A percentile compares a stretch with the other conserved stretches of the same genome.
phyloP scores from a whole-genome alignment of 2,329 filamentous ascomycete species.

The Malbranchea zuffiana region DNA sequence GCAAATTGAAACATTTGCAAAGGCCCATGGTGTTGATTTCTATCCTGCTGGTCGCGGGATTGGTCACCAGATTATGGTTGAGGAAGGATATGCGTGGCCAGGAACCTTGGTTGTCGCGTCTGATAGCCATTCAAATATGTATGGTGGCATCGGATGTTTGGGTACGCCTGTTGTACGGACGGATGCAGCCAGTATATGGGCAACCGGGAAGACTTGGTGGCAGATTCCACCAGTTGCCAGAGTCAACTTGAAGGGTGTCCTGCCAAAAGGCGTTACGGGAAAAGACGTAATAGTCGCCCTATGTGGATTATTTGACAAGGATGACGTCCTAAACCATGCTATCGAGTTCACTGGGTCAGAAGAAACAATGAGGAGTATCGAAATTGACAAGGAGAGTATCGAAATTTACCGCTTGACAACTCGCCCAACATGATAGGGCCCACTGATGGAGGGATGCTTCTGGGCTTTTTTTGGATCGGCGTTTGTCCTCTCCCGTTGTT shows the following conservation, averaged over 20 bases:
- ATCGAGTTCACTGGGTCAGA: slow-evolving; percentile 79
- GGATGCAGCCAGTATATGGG: slow-evolving; percentile 78
- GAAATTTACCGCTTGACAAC: too few relatives aligned
- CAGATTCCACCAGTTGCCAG: slow-evolving; percentile 75
- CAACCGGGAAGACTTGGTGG: slow-evolving; percentile 75
- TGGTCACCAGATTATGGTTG: slow-evolving; percentile 67
- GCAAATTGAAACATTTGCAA: slow-evolving; percentile 72
- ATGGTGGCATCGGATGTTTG: slow-evolving; percentile 65
- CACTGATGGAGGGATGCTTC: too few relatives aligned
- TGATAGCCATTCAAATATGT: slow-evolving; percentile 63
- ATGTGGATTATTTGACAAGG: slow-evolving; percentile 73
- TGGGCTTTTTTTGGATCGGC: too few relatives aligned
- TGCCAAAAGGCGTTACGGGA: slow-evolving; percentile 72
- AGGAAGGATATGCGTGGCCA: slow-evolving; percentile 76
- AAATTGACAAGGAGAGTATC: slow-evolving; percentile 61
- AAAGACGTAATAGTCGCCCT: slow-evolving; percentile 92
- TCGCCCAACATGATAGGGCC: too few relatives aligned
- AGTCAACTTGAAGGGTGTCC: slow-evolving; percentile 62
- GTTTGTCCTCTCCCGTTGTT: too few relatives aligned
- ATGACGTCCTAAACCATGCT: slow-evolving; percentile 81
- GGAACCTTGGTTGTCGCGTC: slow-evolving; percentile 71
- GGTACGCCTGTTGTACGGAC: slow-evolving; percentile 78
- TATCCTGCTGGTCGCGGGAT: slow-evolving; percentile 71
- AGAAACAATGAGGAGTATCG: slow-evolving; percentile 60
- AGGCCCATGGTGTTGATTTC: slow-evolving; percentile 63